A percentile compares a stretch with the other conserved stretches of the same genome.
phyloP scores from a whole-genome alignment of 2,329 filamentous ascomycete genomes.

The Penicillium aurantiogriseum region DNA sequence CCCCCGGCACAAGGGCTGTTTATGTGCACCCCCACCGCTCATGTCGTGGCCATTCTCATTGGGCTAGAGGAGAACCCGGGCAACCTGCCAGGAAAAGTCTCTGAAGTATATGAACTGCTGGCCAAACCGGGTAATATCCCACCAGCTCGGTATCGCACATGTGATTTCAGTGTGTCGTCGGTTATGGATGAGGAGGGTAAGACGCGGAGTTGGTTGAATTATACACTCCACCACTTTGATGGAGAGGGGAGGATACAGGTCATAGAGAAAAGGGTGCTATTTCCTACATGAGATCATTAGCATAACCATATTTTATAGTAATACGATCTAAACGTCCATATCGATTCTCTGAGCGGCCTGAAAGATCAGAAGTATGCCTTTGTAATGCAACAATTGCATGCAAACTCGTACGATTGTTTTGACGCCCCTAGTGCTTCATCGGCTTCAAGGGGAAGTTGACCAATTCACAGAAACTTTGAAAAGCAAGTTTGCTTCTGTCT shows the following conservation, averaged over 20 bases:
- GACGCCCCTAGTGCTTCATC: too few relatives aligned
- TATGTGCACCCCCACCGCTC: slow-evolving; percentile 8
- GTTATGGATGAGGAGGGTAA: background rate
- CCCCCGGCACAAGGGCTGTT: slow-evolving; percentile 19
- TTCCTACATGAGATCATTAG: background rate
- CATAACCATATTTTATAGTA: background rate
- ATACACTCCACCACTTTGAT: background rate
- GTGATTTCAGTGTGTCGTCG: background rate
- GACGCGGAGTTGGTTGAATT: background rate
- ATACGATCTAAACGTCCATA: background rate
- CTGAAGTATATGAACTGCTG: background rate
- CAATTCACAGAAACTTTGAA: background rate
- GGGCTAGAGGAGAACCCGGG: background rate
- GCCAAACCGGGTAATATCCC: background rate
- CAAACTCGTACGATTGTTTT: background rate
- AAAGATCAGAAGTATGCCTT: background rate
- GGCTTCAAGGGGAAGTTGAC: too few relatives aligned
- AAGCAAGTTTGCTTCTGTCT: background rate
- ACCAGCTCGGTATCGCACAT: background rate
- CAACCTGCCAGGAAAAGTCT: background rate
- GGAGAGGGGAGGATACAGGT: background rate
- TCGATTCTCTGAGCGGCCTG: background rate
- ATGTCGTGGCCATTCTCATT: background rate
- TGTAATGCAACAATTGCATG: background rate
- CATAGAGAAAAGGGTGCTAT: background rate